Conservation (phyloP, 805 yeast genomes). For the Lachancea lanzarotensis region DNA sequence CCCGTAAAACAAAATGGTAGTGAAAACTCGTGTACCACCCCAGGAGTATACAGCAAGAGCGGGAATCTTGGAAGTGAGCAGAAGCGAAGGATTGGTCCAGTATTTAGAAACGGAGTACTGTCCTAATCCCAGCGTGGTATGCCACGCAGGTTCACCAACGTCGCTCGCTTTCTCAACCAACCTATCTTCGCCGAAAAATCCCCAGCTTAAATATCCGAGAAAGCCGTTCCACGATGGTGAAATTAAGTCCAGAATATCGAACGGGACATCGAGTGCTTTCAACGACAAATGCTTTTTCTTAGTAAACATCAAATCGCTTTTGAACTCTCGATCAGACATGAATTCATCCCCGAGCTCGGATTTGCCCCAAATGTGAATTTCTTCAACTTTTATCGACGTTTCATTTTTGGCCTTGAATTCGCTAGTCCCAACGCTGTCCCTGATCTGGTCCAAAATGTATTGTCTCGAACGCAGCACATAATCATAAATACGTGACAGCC, state of each 20-base stretch:
- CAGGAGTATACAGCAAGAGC: conserved; percentile 31
- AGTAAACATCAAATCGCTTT: conserved; percentile 76
- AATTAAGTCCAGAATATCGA: conserved; percentile 67
- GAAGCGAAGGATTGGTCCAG: conserved; percentile 29
- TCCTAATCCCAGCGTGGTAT: conserved; percentile 17
- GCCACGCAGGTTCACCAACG: conserved; percentile 3
- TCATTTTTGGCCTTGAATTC: conserved; percentile 62
- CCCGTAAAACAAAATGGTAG: conserved; percentile 33
- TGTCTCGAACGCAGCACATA: conserved; percentile 67
- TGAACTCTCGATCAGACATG: conserved; percentile 53
- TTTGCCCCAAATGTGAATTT: conserved; percentile 57
- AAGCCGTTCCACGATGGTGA: conserved; percentile 68
- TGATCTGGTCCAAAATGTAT: conserved; percentile 58
- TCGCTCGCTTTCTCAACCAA: conserved; percentile 1
- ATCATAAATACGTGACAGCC: conserved; percentile 55
- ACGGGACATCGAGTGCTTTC: conserved; percentile 50
- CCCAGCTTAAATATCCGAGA: conserved; percentile 32
- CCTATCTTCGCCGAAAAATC: conserved; percentile 25
- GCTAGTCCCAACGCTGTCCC: conserved; percentile 53
- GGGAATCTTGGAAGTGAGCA: conserved; percentile 32
- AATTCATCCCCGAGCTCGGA: conserved; percentile 56
- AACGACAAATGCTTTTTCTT: conserved; percentile 57
- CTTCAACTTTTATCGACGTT: conserved; percentile 55
- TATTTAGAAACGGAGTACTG: conserved; percentile 23
- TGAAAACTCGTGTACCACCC: conserved; percentile 37